Conservation (phyloP, 129 eudicot species). For the Calendula officinalis region DNA sequence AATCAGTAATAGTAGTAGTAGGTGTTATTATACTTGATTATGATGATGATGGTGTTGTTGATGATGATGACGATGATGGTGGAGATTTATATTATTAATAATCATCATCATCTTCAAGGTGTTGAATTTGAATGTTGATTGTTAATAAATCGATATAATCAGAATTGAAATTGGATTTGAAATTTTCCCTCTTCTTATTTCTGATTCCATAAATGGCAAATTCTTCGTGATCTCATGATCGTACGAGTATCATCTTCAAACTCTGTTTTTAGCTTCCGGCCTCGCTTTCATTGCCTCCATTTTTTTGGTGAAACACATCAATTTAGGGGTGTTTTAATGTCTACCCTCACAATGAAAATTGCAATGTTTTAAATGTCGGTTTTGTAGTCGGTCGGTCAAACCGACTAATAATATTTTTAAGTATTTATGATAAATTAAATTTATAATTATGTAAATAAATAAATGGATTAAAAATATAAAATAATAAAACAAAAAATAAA, state of each 20-base stretch:
- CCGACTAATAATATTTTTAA: no score
- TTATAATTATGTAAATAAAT: no score
- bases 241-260: constrained; percentile 7
- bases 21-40: constrained; percentile 18
- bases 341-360: no score
- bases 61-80: constrained; percentile 18
- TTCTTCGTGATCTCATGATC: constrained; percentile 7
- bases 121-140: constrained; percentile 15
- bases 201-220: constrained; percentile 18
- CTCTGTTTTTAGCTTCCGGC: constrained; percentile 9
- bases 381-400: no score
- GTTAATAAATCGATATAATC: constrained; percentile 3
- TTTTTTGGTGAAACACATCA: no score
- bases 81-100: constrained; percentile 15
- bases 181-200: constrained; percentile 24
- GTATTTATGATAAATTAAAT: no score
- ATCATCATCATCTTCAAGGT: constrained; percentile 16
- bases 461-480: no score
- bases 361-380: no score
- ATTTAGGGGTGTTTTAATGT: background rate
- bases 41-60: constrained; percentile 12
- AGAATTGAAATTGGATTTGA: constrained; percentile 23
- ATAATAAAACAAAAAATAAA: no score
- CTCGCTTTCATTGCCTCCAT: background rate
- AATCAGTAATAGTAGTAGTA: constrained; percentile 13